phyloP scores from a whole-genome alignment of 179 eudicot genomes.

The Silene vulgaris region DNA sequence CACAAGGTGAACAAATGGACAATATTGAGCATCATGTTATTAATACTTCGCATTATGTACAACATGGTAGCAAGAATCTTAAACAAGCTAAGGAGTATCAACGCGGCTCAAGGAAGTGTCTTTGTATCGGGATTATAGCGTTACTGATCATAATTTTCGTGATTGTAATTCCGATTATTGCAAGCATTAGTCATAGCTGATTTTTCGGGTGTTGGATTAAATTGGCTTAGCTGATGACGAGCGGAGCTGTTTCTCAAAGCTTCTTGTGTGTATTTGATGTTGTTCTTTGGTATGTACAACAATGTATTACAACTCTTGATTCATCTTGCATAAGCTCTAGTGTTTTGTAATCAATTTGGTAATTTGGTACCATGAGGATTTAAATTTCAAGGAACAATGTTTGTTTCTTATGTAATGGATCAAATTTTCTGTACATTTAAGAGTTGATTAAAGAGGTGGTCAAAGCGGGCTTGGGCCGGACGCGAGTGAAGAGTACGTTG shows the following conservation, averaged over 20 bases:
- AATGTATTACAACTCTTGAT: too few species aligned
- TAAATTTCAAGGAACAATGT: too few species aligned
- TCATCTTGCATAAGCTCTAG: too few species aligned
- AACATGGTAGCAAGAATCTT: constrained; percentile 53
- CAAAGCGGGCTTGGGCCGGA: too few species aligned
- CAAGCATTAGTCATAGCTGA: constrained; percentile 43
- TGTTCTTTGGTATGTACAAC: too few species aligned
- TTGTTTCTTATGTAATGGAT: too few species aligned
- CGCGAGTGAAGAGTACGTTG: too few species aligned
- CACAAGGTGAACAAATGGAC: constrained; percentile 90
- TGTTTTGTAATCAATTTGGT: too few species aligned
- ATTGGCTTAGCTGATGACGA: too few species aligned
- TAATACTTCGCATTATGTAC: constrained; percentile 63
- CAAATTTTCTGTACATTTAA: too few species aligned
- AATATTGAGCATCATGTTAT: constrained; percentile 84
- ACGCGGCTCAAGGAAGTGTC: constrained; percentile 62
- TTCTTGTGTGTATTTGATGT: neutral
- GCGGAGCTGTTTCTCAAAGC: neutral
- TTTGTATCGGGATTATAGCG: constrained; percentile 65
- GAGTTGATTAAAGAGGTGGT: too few species aligned
- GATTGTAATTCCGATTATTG: constrained; percentile 53
- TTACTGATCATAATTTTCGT: constrained; percentile 53
- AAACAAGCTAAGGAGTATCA: constrained; percentile 72
- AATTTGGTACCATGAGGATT: too few species aligned
- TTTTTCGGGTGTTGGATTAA: neutral